A percentile compares a stretch with the other conserved stretches of the same genome.
Evolutionary conservation across 1,284 basidiomycete species (phyloP).

Genomic region (Melanopsichium pennsylvanicum): DNA sequence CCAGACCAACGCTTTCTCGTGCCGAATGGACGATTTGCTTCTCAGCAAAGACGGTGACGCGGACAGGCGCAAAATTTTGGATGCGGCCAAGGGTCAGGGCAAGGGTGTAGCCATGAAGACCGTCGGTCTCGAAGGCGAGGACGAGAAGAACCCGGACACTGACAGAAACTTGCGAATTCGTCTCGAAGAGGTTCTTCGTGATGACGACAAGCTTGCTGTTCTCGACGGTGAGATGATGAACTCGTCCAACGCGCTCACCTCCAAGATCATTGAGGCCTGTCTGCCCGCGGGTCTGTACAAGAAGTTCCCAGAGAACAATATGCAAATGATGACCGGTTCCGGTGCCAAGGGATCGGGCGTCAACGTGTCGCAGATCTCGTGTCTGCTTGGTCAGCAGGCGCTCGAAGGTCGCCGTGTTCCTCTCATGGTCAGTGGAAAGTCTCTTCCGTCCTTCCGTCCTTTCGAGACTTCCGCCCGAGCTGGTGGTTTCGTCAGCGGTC

Average conservation of each 20-base stretch:
- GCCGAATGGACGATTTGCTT: conserved; percentile 97
- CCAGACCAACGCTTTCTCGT: conserved; percentile 96
- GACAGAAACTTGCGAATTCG: conserved; percentile 69
- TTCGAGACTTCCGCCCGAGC: conserved; percentile 97
- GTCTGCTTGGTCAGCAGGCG: conserved; percentile 94
- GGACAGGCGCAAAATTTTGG: conserved; percentile 76
- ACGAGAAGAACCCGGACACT: conserved; percentile 62
- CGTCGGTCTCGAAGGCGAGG: conserved; percentile 68
- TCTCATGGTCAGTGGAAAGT: conserved; percentile 98
- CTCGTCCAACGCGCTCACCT: conserved; percentile 76
- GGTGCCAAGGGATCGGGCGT: conserved; percentile 98
- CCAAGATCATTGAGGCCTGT: conserved; percentile 75
- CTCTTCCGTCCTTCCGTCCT: conserved; percentile 92
- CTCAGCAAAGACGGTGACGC: conserved; percentile 84
- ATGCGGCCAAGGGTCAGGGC: conserved; percentile 77
- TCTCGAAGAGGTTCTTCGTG: conserved; percentile 92
- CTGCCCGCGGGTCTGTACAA: conserved; percentile 81
- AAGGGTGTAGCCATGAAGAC: conserved; percentile 81
- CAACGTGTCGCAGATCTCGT: conserved; percentile 97
- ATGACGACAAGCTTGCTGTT: conserved; percentile 96
- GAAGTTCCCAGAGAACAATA: conserved; percentile 94
- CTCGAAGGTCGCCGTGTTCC: conserved; percentile 98
- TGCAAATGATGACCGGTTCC: conserved; percentile 99
- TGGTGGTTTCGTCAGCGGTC: conserved; percentile 98
- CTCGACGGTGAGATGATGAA: conserved; percentile 84